Evolutionary conservation across 2,329 filamentous ascomycete genomes (phyloP).

Genomic region (Cladobotryum mycophilum): DNA sequence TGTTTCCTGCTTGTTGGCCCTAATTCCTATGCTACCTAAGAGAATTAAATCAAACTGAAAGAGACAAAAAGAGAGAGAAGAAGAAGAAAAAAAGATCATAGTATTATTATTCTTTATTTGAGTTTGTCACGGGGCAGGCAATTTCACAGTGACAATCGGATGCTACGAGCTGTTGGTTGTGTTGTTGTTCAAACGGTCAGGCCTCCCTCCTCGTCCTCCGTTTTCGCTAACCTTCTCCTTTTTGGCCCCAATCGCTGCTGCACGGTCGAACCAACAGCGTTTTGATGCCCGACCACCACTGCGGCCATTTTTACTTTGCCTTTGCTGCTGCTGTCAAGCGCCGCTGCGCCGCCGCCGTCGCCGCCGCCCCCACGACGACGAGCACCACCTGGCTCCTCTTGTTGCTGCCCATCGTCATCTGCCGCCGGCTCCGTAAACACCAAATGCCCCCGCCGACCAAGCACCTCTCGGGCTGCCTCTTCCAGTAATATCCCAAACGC

Average conservation of each 20-base stretch:
- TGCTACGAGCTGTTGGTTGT: not conserved
- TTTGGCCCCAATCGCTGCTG: conserved; percentile 20
- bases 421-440: conserved; percentile 55
- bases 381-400: conserved; percentile 2
- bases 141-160: not conserved
- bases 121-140: no score
- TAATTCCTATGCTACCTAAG: no score
- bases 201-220: conserved; percentile 6
- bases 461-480: conserved; percentile 54
- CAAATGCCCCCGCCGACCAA: conserved; percentile 62
- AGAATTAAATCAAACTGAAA: no score
- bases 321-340: conserved; percentile 1
- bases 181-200: not conserved
- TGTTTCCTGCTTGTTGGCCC: no score
- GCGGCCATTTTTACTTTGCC: no score
- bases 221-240: conserved; percentile 24
- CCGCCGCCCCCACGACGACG: conserved; percentile 2
- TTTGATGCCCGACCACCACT: conserved; percentile 18
- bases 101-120: no score
- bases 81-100: no score
- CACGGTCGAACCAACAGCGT: conserved; percentile 11
- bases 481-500: conserved; percentile 71
- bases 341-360: not conserved
- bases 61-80: no score
- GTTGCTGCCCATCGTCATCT: conserved; percentile 10